Conservation (phyloP, 139 green algal species). For the Deuterostichococcus epilithicus region DNA sequence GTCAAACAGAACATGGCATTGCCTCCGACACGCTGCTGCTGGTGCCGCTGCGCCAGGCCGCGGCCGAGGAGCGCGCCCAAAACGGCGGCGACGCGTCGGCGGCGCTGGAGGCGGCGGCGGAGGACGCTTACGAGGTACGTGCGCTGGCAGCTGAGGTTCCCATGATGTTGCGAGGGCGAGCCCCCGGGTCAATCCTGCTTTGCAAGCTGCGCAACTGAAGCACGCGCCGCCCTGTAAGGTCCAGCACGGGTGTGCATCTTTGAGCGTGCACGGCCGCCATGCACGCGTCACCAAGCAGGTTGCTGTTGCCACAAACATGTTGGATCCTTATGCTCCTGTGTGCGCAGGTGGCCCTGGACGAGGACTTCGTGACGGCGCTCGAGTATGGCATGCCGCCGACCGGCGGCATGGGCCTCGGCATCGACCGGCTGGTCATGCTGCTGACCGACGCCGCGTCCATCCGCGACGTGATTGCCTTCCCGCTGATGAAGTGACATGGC, state of each 20-base stretch:
- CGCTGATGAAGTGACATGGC: slow-evolving; percentile 73
- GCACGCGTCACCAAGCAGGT: too few relatives aligned
- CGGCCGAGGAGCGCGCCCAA: background rate
- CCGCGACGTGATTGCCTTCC: slow-evolving; percentile 97
- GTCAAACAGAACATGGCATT: too few relatives aligned
- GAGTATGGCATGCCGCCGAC: slow-evolving; percentile 98
- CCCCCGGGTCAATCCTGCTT: too few relatives aligned
- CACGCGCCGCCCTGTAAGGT: too few relatives aligned
- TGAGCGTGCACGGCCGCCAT: too few relatives aligned
- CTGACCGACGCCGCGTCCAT: slow-evolving; percentile 91
- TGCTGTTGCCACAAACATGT: too few relatives aligned
- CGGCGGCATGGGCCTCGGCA: slow-evolving; percentile 92
- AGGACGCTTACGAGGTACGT: background rate
- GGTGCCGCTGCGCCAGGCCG: too few relatives aligned
- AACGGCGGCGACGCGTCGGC: background rate
- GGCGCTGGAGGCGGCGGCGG: background rate
- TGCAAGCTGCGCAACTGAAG: too few relatives aligned
- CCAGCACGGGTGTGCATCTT: too few relatives aligned
- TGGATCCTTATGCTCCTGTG: background rate
- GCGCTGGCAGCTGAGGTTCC: too few relatives aligned
- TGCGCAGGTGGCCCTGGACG: slow-evolving; percentile 77
- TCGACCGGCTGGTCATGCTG: slow-evolving; percentile 98
- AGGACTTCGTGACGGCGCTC: slow-evolving; percentile 94
- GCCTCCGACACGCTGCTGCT: too few relatives aligned
- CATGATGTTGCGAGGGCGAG: too few relatives aligned